Evolutionary conservation across 148 eudicot species (phyloP), one percentile per base, ranked within the genome.

Genomic region (Silene conica): DNA sequence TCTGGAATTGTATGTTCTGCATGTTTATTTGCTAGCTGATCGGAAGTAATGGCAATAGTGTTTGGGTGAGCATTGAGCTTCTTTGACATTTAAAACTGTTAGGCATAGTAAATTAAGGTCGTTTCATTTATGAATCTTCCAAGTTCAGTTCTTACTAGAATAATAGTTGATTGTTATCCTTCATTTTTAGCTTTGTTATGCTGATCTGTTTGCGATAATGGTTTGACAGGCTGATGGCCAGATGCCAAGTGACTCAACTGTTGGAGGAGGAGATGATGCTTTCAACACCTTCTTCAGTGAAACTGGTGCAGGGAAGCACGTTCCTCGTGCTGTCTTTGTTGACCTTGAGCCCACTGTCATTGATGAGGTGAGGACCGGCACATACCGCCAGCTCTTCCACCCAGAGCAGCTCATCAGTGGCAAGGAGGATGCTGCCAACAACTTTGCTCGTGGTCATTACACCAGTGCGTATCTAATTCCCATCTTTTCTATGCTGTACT

Each of bases 331-430:
- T 0, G 81, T 86, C 26, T 86, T 86, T 77, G 89, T 86, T 31
- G 89, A 86, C 71, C 89, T 86, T 72, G 89, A 86, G 82, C 89
- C 89, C 67, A 86, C 89, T 77, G 86, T 86, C 66, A 86, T 86
- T 60, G 89, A 86, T 79, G 89, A 86, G 69, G 89, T 86, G 72
- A 83, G 89, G 81, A 86, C 89, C 10, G 89, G 89, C 31, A 74
- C 89, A 6, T 83, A 83, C 80, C 82, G 86, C 69, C 88, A 86
- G 57, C 82, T 85, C 16, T 85, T 85, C 75, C 88, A 85, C 73
- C 88, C 88, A 0, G 88, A 85, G 80, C 88, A 86, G 74, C 85
- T 86, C 61, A 86, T 86, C 69, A 86, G 86, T 10, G 89, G 86
- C 68, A 83, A 83, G 77, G 89, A 86, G 80, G 89, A 86, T 79